Percentiles rank a stretch among this genome's conserved stretches.
Evolutionary conservation across 192 early-diverging fungal species (phyloP).

Genomic region (Linnemannia schmuckeri): DNA sequence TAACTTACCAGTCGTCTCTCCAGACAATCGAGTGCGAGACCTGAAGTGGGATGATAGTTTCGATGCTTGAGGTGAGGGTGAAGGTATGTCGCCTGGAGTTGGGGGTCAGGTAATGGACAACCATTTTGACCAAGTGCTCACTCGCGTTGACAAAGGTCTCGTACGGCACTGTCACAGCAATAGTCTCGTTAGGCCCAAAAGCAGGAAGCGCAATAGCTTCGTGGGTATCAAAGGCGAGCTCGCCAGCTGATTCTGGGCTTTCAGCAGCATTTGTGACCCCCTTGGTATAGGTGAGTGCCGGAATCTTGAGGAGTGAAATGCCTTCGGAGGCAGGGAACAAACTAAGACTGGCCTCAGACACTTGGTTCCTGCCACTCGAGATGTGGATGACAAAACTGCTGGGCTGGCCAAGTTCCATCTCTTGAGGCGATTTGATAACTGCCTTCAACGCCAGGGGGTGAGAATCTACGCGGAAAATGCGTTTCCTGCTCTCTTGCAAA

Average conservation of each 20-base stretch:
- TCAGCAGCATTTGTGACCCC: neutral
- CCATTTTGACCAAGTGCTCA: conserved; percentile 35
- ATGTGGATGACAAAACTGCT: conserved; percentile 56
- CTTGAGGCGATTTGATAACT: conserved; percentile 43
- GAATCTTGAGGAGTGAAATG: conserved; percentile 20
- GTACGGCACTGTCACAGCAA: conserved; percentile 38
- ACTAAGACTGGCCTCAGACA: conserved; percentile 40
- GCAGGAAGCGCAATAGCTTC: conserved; percentile 31
- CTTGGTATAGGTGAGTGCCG: conserved; percentile 38
- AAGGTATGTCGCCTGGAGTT: conserved; percentile 54
- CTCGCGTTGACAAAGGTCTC: conserved; percentile 17
- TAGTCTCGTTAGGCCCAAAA: conserved; percentile 46
- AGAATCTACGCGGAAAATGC: conserved; percentile 63
- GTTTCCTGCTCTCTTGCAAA: conserved; percentile 61
- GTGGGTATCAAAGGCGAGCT: conserved; percentile 25
- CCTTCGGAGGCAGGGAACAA: conserved; percentile 40
- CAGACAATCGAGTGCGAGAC: conserved; percentile 69
- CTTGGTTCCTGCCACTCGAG: conserved; percentile 47
- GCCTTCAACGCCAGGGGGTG: conserved; percentile 57
- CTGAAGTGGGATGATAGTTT: conserved; percentile 63
- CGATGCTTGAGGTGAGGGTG: conserved; percentile 62
- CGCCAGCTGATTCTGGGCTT: conserved; percentile 7
- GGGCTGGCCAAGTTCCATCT: conserved; percentile 48
- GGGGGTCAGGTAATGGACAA: conserved; percentile 41
- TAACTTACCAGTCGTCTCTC: conserved; percentile 67